phyloP scores from a whole-genome alignment of 1,284 basidiomycete species.

The Cryptococcus floricola region DNA sequence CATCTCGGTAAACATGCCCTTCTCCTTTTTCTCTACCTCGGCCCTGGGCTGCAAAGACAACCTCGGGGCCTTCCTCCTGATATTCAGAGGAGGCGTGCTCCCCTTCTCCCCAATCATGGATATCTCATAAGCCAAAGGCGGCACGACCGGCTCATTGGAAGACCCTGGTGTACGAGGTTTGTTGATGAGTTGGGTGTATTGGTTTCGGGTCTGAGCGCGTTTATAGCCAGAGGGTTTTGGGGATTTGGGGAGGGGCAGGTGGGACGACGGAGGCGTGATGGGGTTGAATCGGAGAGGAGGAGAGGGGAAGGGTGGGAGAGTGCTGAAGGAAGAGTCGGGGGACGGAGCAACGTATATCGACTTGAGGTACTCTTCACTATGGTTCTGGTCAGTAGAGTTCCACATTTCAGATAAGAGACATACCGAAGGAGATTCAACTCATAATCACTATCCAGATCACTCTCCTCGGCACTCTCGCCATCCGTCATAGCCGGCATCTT shows the following conservation, averaged over 20 bases:
- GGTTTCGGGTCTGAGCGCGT: conserved; percentile 17
- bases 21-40: background rate
- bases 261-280: conserved; percentile 2
- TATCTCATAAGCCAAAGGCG: conserved; percentile 1
- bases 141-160: background rate
- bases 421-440: conserved; percentile 20
- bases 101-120: background rate
- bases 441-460: conserved; percentile 29
- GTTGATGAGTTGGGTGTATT: conserved; percentile 17
- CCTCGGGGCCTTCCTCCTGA: background rate
- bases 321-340: background rate
- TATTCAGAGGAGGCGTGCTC: conserved; percentile 2
- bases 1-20: conserved; percentile 14
- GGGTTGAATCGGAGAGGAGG: background rate
- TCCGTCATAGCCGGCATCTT: conserved; percentile 29
- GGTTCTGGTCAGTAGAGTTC: background rate
- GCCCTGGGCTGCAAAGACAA: background rate
- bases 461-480: conserved; percentile 27
- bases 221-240: conserved; percentile 5
- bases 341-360: conserved; percentile 9
- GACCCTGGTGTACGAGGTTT: conserved; percentile 10
- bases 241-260: background rate
- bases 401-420: conserved; percentile 8
- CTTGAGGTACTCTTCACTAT: conserved; percentile 27
- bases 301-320: background rate